Evolutionary conservation across 257 asterid species (phyloP).

Genomic region (Plectranthus barbatus): DNA sequence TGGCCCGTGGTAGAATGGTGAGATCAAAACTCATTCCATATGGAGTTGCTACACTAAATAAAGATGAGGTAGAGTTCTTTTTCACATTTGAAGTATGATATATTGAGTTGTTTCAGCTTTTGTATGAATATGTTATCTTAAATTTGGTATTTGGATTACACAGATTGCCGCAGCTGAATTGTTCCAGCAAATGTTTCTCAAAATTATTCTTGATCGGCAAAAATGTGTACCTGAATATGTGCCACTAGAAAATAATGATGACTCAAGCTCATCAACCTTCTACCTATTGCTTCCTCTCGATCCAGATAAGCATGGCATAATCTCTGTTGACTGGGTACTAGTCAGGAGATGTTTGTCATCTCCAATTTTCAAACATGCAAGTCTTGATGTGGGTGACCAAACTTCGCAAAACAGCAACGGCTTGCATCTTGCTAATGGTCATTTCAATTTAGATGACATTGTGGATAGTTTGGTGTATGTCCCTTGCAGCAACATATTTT

Average conservation of each 20-base stretch:
- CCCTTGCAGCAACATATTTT: conserved; percentile 61
- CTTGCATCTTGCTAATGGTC: conserved; percentile 75
- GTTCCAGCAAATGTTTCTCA: conserved; percentile 76
- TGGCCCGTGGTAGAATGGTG: conserved; percentile 88
- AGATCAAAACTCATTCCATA: conserved; percentile 57
- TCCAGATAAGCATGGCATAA: conserved; percentile 25
- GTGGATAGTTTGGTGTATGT: conserved; percentile 78
- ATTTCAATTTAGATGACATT: conserved; percentile 42
- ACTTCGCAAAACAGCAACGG: conserved; percentile 24
- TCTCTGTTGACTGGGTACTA: conserved; percentile 78
- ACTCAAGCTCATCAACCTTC: conserved; percentile 47
- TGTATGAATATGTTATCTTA: conserved; percentile 13
- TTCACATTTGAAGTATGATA: conserved; percentile 15
- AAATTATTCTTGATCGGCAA: conserved; percentile 68
- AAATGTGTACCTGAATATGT: conserved; percentile 55
- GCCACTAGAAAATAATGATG: conserved; percentile 38
- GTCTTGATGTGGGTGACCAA: conserved; percentile 21
- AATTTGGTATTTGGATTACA: conserved; percentile 15
- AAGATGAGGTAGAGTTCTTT: conserved; percentile 49
- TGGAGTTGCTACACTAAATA: conserved; percentile 52
- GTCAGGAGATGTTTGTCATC: conserved; percentile 76
- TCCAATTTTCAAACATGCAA: conserved; percentile 51
- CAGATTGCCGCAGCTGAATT: conserved; percentile 73
- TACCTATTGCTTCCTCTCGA: conserved; percentile 76
- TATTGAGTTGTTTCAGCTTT: conserved; percentile 4